phyloP scores from a whole-genome alignment of 2,329 filamentous ascomycete genomes.

The Aaosphaeria pasadenensis region DNA sequence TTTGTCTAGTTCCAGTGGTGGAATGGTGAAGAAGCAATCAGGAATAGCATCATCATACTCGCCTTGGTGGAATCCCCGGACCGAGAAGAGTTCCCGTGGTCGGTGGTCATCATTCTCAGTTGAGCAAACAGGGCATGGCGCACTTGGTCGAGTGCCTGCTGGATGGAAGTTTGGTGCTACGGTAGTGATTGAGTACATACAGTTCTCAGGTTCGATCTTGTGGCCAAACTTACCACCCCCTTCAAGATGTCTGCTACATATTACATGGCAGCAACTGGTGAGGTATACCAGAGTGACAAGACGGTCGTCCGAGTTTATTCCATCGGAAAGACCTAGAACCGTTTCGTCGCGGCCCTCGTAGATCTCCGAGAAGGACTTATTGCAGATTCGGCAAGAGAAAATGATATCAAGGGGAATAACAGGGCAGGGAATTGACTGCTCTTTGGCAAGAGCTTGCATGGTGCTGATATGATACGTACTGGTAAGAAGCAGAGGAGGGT shows the following conservation, averaged over 20 bases:
- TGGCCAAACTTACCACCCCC: conserved; percentile 44
- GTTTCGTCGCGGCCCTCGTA: conserved; percentile 39
- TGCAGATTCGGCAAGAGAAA: conserved; percentile 49
- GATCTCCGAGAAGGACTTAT: conserved; percentile 44
- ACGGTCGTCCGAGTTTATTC: conserved; percentile 34
- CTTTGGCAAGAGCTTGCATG: background rate
- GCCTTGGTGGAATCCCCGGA: conserved; percentile 42
- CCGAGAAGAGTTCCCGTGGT: conserved; percentile 41
- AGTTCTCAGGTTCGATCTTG: background rate
- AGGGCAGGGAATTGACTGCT: background rate
- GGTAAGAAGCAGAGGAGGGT: background rate
- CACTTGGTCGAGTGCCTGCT: conserved; percentile 37
- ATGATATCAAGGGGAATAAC: conserved; percentile 41
- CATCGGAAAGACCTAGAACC: conserved; percentile 36
- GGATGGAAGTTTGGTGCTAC: conserved; percentile 47
- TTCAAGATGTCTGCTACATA: conserved; percentile 48
- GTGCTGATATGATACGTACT: background rate
- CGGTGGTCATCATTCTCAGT: conserved; percentile 32
- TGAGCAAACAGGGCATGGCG: conserved; percentile 46
- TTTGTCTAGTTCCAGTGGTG: conserved; percentile 42
- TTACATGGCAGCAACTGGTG: conserved; percentile 48
- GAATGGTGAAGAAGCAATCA: conserved; percentile 40
- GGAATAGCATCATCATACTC: conserved; percentile 46
- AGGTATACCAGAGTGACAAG: conserved; percentile 47
- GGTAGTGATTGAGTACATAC: background rate